Percentiles rank a stretch among this genome's conserved stretches.
Conservation (phyloP, 1,284 basidiomycete genomes). For the Porogramme epimiltina region DNA sequence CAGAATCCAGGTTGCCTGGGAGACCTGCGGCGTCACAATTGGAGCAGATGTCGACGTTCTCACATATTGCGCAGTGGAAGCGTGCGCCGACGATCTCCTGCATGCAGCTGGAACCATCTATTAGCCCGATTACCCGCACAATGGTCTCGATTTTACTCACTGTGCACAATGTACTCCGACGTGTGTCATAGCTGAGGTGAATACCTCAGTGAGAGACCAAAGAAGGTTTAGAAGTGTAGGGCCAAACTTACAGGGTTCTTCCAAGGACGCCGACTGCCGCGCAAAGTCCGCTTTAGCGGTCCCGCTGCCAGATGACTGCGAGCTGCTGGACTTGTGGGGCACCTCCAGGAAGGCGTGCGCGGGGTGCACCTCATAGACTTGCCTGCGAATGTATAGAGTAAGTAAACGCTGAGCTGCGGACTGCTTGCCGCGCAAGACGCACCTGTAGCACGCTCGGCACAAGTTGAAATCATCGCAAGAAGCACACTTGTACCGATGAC, state of each 20-base stretch:
- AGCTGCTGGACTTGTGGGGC: conserved; percentile 57
- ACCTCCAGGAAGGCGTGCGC: conserved; percentile 82
- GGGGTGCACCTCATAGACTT: conserved; percentile 89
- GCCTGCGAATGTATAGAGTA: conserved; percentile 38
- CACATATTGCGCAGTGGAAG: conserved; percentile 90
- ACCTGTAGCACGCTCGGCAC: conserved; percentile 83
- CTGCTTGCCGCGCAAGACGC: no score
- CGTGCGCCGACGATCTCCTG: conserved; percentile 87
- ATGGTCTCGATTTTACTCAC: conserved; percentile 47
- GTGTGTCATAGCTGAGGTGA: conserved; percentile 15
- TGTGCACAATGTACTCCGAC: conserved; percentile 57
- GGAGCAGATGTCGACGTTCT: conserved; percentile 80
- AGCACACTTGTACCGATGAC: conserved; percentile 81
- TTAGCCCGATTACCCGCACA: conserved; percentile 1
- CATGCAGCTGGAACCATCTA: conserved; percentile 62
- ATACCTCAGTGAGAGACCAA: background rate
- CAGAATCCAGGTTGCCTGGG: conserved; percentile 75
- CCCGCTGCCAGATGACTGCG: conserved; percentile 32
- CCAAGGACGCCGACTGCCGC: conserved; percentile 39
- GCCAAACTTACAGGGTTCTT: conserved; percentile 60
- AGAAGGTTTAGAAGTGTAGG: conserved; percentile 1
- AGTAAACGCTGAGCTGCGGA: no score
- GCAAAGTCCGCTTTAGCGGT: conserved; percentile 29
- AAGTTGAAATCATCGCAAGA: conserved; percentile 80
- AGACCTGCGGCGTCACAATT: conserved; percentile 88